phyloP scores from a whole-genome alignment of 1,284 basidiomycete species.

The Melampsora americana region DNA sequence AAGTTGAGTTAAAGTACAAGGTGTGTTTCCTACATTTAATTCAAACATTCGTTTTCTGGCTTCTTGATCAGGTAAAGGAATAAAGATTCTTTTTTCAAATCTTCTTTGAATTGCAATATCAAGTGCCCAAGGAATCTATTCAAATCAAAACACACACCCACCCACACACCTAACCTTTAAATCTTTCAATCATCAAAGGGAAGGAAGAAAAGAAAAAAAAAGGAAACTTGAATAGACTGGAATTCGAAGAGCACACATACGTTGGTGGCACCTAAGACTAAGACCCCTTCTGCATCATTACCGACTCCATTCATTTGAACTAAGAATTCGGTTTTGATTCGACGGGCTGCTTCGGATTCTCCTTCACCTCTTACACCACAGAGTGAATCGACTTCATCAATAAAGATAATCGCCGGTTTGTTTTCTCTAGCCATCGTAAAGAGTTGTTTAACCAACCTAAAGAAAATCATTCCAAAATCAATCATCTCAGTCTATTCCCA shows the following conservation, averaged over 20 bases:
- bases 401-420: constrained; percentile 97
- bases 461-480: neutral
- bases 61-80: constrained; percentile 88
- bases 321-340: constrained; percentile 98
- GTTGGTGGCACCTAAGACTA: constrained; percentile 98
- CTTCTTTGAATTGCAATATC: constrained; percentile 97
- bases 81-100: constrained; percentile 98
- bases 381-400: constrained; percentile 96
- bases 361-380: constrained; percentile 92
- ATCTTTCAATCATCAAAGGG: too few relatives aligned
- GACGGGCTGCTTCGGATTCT: constrained; percentile 88
- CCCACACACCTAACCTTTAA: too few relatives aligned
- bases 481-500: neutral
- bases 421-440: constrained; percentile 94
- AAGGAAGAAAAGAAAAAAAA: too few relatives aligned
- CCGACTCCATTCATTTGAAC: constrained; percentile 96
- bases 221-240: neutral
- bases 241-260: constrained; percentile 61
- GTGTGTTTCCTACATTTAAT: constrained; percentile 89
- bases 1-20: constrained; percentile 72
- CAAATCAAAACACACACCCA: too few relatives aligned
- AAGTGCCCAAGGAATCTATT: constrained; percentile 61
- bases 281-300: constrained; percentile 90
- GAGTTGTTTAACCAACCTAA: constrained; percentile 90
- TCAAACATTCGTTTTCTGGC: constrained; percentile 96